phyloP scores from a whole-genome alignment of 208 protist species.

The Trypanosoma caninum region DNA sequence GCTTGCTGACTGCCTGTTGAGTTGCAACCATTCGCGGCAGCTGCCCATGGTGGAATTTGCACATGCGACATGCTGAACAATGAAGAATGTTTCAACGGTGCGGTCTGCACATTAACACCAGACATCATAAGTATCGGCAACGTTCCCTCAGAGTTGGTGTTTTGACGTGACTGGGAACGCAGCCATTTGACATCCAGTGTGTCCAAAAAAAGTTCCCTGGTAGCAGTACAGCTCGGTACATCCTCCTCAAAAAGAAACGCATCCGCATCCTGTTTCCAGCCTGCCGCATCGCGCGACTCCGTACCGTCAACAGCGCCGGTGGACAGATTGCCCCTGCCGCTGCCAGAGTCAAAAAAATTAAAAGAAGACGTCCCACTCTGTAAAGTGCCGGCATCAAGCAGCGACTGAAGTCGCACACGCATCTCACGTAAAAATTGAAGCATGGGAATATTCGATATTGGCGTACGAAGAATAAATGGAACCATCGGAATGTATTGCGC shows the following conservation, averaged over 20 bases:
- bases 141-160: conserved; percentile 39
- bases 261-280: conserved; percentile 26
- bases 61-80: conserved; percentile 24
- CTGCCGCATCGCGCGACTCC: conserved; percentile 22
- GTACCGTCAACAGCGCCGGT: background rate
- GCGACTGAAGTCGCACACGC: conserved; percentile 52
- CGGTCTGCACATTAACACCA: conserved; percentile 64
- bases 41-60: conserved; percentile 13
- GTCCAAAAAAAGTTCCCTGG: conserved; percentile 34
- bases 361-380: conserved; percentile 28
- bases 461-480: conserved; percentile 52
- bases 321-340: conserved; percentile 11
- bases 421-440: conserved; percentile 79
- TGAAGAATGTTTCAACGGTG: conserved; percentile 39
- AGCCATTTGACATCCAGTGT: conserved; percentile 17
- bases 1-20: too few species aligned
- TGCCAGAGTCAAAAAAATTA: conserved; percentile 36
- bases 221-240: conserved; percentile 31
- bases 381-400: conserved; percentile 60
- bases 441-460: conserved; percentile 74
- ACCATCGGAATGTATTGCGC: conserved; percentile 54
- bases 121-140: conserved; percentile 70
- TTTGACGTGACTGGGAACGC: conserved; percentile 14
- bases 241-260: conserved; percentile 75
- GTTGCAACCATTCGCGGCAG: too few species aligned